phyloP scores from a whole-genome alignment of 768 basidiomycete species.

The Mycena metata region DNA sequence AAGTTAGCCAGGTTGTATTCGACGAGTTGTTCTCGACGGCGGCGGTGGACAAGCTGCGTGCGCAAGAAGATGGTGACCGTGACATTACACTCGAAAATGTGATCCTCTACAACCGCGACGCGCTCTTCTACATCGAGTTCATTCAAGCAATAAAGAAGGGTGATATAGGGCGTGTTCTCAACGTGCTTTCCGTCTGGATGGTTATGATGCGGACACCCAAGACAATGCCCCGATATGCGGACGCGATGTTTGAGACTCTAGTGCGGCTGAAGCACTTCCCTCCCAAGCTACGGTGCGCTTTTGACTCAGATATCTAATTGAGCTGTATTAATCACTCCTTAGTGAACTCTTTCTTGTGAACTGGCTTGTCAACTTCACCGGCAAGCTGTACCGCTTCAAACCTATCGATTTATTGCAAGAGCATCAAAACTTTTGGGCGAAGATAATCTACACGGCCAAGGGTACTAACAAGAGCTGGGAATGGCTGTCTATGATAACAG shows the following conservation, averaged over 20 bases:
- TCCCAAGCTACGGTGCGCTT: too few species aligned
- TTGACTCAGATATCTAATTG: too few species aligned
- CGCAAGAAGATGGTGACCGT: background rate
- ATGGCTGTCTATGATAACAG: conserved; percentile 20
- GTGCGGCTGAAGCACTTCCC: too few species aligned
- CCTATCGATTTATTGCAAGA: conserved; percentile 1
- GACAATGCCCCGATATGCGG: too few species aligned
- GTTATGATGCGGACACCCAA: conserved; percentile 11
- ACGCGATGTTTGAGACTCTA: too few species aligned
- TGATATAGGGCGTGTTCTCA: conserved; percentile 40
- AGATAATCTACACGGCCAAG: background rate
- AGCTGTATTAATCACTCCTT: too few species aligned
- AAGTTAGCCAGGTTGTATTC: conserved; percentile 20
- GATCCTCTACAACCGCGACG: conserved; percentile 39
- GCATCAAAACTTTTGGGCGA: conserved; percentile 1
- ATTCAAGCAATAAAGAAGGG: conserved; percentile 39
- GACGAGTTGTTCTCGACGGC: conserved; percentile 30
- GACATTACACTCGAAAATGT: conserved; percentile 28
- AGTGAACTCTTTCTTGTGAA: too few species aligned
- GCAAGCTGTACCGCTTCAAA: too few species aligned
- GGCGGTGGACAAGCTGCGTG: conserved; percentile 7
- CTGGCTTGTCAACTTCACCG: too few species aligned
- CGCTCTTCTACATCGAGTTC: conserved; percentile 35
- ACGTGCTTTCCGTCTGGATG: conserved; percentile 32
- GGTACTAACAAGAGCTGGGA: conserved; percentile 32